A percentile compares a stretch with the other conserved stretches of the same genome.
Conservation (phyloP, 2,329 filamentous ascomycete genomes). For the Phyllosticta citribraziliensis region DNA sequence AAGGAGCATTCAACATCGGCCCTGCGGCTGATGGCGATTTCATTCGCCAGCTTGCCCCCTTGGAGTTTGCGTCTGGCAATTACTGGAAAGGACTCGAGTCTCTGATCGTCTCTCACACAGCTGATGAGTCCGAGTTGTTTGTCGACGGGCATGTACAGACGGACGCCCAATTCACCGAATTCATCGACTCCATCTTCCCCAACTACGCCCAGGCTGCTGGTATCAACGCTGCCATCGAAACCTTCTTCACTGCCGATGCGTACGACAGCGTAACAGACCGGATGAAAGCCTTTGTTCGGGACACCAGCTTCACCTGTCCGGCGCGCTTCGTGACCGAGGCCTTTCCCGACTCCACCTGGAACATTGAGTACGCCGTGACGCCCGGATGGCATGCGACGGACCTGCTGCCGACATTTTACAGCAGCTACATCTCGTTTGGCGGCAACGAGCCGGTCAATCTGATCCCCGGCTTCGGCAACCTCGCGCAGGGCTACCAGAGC, state of each 20-base stretch:
- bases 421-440: conserved; percentile 3
- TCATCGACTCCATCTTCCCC: conserved; percentile 3
- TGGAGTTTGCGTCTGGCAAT: conserved; percentile 15
- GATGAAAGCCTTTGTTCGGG: conserved; percentile 5
- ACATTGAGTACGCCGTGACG: conserved; percentile 7
- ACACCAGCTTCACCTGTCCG: conserved; percentile 6
- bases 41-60: conserved; percentile 12
- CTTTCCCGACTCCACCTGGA: conserved; percentile 4
- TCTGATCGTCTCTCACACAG: conserved; percentile 23
- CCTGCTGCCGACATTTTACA: conserved; percentile 8
- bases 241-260: conserved; percentile 1
- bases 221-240: conserved; percentile 4
- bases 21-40: conserved; percentile 27
- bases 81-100: conserved; percentile 25
- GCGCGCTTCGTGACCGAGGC: conserved; percentile 6
- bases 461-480: background rate
- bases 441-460: background rate
- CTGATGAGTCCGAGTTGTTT: conserved; percentile 5
- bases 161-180: conserved; percentile 2
- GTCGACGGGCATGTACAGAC: conserved; percentile 8
- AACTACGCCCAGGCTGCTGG: background rate
- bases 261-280: conserved; percentile 1
- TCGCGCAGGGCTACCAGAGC: conserved; percentile 1
- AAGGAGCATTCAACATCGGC: conserved; percentile 20
- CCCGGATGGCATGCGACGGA: conserved; percentile 10